Base-by-base conservation (phyloP, 441 rosid species). In the Euphorbia corollata region DNA sequence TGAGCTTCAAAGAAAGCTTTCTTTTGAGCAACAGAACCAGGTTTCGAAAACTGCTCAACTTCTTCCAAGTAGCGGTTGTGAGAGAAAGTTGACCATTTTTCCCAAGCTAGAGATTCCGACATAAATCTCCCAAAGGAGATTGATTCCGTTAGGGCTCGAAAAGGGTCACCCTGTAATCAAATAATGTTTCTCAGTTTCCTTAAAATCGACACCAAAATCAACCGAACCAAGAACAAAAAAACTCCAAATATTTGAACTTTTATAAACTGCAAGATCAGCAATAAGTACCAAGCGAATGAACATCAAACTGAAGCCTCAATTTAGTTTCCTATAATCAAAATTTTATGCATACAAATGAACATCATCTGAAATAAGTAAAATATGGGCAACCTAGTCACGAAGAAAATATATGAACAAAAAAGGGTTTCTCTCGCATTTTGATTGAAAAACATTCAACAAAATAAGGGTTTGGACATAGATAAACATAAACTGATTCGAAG, bases 21-120 rank as follows among this genome's bases (percentile, higher is more conserved):
- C 90, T 84, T 95, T 79, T 87, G 78, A 41, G 99, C 99, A 63
- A 95, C 98, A 72, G 92, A 81, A 58, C 99, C 99, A 39, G 96
- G 96, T 74, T 81, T 90, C 1, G 95, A 84, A 58, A 80, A 84
- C 73, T 79, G 90, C 84, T 92, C 89, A 3, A 84, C 92, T 77
- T 95, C 99, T 77, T 95, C 98, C 67, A 88, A 75, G 82, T 90
- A 85, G 53, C 90, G 95, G 38, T 95, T 95, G 80, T 86, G 92
- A 68, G 97, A 86, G 72, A 95, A 95, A 39, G 91, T 74, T 68
- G 99, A 95, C 92, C 94, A 92, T 70, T 85, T 95, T 82, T 82
- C 97, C 99, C 99, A 92, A 39, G 84, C 84, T 62, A 92, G 70
- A 43, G 93, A 71, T 68, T 90, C 98, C 18, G 92, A 79, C 82